These are phyloP conservation scores for Capsicum rhomboideum DNA, from an alignment of 257 asterid genomes.

Conservation along the genomic window DNA sequence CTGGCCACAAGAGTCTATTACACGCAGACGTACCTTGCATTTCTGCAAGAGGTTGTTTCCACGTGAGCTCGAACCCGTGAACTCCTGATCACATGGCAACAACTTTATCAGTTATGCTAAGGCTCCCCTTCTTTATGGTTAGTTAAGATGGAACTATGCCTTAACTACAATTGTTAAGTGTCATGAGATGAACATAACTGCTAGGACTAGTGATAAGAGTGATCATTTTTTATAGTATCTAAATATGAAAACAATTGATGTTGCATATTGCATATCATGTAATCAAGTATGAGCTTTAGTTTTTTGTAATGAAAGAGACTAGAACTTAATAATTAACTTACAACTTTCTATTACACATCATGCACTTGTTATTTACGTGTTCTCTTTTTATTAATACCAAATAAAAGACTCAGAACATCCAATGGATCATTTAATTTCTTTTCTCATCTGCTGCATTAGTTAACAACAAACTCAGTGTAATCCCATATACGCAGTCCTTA, in stretches of 20 bases:
- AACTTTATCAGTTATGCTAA: no score
- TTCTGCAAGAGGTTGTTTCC: not conserved
- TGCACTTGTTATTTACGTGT: not conserved
- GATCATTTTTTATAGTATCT: not conserved
- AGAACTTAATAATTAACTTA: not conserved
- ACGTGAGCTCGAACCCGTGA: not conserved
- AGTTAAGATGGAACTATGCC: not conserved
- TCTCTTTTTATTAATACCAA: not conserved
- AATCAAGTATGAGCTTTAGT: not conserved
- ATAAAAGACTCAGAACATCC: not conserved
- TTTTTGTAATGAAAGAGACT: not conserved
- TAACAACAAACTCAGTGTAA: not conserved
- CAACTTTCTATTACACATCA: not conserved
- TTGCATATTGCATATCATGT: not conserved
- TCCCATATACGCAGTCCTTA: no score
- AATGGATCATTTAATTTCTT: not conserved
- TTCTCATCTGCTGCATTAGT: not conserved
- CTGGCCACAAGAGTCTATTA: not conserved
- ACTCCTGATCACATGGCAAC: not conserved
- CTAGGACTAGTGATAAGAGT: not conserved
- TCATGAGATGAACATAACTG: not conserved
- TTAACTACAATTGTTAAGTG: not conserved
- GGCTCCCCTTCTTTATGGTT: not conserved
- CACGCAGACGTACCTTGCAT: rapidly evolving
- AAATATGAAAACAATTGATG: not conserved